phyloP scores from a whole-genome alignment of 2,329 filamentous ascomycete species.

The Alternaria brassicicola region DNA sequence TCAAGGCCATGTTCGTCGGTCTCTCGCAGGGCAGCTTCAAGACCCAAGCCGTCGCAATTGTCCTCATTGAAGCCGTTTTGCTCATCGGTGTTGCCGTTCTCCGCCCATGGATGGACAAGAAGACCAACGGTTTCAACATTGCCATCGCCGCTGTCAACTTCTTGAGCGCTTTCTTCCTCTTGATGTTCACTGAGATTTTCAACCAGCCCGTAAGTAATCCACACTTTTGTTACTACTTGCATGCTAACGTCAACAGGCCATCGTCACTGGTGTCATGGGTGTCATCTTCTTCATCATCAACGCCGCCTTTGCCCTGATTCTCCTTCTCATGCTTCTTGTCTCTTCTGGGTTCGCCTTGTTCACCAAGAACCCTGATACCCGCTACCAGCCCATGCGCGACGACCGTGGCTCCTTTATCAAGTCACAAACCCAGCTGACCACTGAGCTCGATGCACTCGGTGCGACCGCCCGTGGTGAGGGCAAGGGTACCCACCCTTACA shows the following conservation, averaged over 20 bases:
- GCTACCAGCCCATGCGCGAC: conserved; percentile 96
- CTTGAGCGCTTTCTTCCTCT: conserved; percentile 83
- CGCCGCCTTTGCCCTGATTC: conserved; percentile 78
- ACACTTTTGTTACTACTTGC: not conserved
- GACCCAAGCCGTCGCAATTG: conserved; percentile 79
- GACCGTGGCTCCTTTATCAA: conserved; percentile 98
- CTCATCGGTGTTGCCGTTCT: conserved; percentile 80
- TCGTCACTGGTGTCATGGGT: conserved; percentile 87
- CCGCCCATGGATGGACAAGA: conserved; percentile 98
- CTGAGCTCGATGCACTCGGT: conserved; percentile 87
- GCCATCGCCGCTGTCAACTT: conserved; percentile 90
- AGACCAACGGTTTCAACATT: conserved; percentile 96
- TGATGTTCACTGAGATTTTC: conserved; percentile 89
- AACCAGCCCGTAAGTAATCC: conserved; percentile 69
- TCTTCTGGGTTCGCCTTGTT: conserved; percentile 80
- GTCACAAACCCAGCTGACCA: conserved; percentile 85
- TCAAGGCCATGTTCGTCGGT: conserved; percentile 89
- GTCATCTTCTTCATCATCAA: conserved; percentile 90
- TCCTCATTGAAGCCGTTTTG: conserved; percentile 80
- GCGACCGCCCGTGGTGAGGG: conserved; percentile 84
- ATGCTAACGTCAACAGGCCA: conserved; percentile 54
- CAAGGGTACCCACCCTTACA: conserved; percentile 53
- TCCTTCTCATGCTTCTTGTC: conserved; percentile 81
- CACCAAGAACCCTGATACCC: conserved; percentile 91
- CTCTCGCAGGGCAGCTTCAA: conserved; percentile 73